Percentiles rank a stretch among this genome's conserved stretches.
Conservation (phyloP, 768 basidiomycete species). For the Pleurotus giganteus region DNA sequence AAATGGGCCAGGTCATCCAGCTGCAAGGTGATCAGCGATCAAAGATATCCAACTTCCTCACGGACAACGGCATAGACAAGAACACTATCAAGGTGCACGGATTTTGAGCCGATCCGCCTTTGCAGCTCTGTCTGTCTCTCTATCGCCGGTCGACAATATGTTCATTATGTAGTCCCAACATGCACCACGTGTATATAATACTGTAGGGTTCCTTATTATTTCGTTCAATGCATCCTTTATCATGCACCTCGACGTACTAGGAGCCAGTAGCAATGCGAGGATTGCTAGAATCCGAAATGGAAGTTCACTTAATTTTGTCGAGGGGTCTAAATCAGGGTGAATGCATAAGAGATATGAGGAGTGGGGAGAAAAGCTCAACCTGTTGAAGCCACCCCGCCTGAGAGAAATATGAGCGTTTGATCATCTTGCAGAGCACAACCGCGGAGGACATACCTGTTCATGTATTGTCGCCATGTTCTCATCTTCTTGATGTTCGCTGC, state of each 20-base stretch:
- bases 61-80: constrained; percentile 77
- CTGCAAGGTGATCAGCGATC: constrained; percentile 96
- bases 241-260: constrained; percentile 8
- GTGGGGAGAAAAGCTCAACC: constrained; percentile 35
- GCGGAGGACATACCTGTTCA: constrained; percentile 86
- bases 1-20: constrained; percentile 96
- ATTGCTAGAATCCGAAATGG: background rate
- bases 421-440: background rate
- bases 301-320: constrained; percentile 85
- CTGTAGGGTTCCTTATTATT: constrained; percentile 12
- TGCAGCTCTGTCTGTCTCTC: constrained; percentile 11
- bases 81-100: constrained; percentile 84
- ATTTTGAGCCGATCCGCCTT: constrained; percentile 49
- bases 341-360: background rate
- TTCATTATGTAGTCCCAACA: background rate
- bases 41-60: constrained; percentile 88
- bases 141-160: constrained; percentile 8
- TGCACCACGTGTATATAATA: constrained; percentile 10
- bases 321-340: constrained; percentile 58
- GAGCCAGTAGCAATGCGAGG: background rate
- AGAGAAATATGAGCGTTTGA: constrained; percentile 14
- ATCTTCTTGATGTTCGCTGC: constrained; percentile 68
- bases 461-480: constrained; percentile 96
- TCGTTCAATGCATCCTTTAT: constrained; percentile 11
- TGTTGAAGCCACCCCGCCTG: constrained; percentile 85